A percentile compares a stretch with the other conserved stretches of the same genome.
These are phyloP conservation scores for Oropetium thomaeum DNA, from an alignment of 176 grass and related monocot genomes.

Conservation along the genomic window DNA sequence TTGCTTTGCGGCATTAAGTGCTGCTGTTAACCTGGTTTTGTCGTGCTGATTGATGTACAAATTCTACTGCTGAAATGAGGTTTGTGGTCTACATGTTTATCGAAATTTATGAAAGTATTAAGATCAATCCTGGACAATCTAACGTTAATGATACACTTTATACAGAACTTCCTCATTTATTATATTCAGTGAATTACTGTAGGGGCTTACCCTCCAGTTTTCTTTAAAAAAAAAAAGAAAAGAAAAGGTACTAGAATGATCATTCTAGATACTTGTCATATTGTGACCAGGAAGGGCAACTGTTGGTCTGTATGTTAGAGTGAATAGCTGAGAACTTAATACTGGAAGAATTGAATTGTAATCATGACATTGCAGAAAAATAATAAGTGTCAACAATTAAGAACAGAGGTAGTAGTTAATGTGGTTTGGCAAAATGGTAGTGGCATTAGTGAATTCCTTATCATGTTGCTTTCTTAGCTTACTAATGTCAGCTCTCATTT, in stretches of 20 bases:
- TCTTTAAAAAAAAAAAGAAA: too few relatives aligned
- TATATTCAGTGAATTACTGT: too few relatives aligned
- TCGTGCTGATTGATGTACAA: not conserved
- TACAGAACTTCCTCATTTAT: too few relatives aligned
- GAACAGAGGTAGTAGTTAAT: not conserved
- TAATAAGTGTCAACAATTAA: not conserved
- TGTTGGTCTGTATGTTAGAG: not conserved
- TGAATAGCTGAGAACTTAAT: not conserved
- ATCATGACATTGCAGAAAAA: not conserved
- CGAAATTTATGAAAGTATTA: not conserved
- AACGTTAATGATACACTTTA: too few relatives aligned
- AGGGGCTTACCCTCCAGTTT: too few relatives aligned
- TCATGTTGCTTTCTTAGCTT: not conserved
- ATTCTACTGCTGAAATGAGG: not conserved
- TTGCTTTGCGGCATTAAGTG: not conserved
- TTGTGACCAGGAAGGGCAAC: not conserved
- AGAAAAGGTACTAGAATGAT: not conserved
- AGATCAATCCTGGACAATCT: not conserved
- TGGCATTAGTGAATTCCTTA: not conserved
- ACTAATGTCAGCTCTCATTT: conserved; percentile 1
- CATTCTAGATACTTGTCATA: not conserved
- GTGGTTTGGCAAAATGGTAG: not conserved
- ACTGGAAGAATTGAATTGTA: not conserved
- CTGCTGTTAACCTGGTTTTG: not conserved
- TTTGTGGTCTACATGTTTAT: not conserved